These are phyloP conservation scores for Kwoniella mangroviensis DNA, from an alignment of 768 basidiomycete genomes.

Conservation along the genomic window DNA sequence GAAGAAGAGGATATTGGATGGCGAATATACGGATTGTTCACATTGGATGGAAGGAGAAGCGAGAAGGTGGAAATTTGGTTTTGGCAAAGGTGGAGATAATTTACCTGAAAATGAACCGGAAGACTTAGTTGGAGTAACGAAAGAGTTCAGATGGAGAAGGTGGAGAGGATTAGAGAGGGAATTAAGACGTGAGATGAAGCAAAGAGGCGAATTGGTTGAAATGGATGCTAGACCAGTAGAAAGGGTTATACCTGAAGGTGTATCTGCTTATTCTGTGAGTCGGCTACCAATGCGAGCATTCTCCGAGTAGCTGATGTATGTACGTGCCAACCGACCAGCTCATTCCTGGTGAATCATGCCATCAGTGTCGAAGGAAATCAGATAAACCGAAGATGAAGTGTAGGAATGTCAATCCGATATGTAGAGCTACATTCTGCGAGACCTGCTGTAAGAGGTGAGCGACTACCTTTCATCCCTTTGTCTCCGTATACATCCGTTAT, in stretches of 20 bases:
- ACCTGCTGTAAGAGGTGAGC: constrained; percentile 51
- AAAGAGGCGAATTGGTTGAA: constrained; percentile 30
- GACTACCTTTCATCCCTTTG: constrained; percentile 11
- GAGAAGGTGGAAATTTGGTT: constrained; percentile 37
- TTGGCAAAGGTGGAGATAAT: constrained; percentile 27
- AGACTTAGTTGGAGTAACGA: constrained; percentile 32
- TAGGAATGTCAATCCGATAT: constrained; percentile 43
- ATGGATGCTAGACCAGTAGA: constrained; percentile 24
- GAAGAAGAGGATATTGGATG: constrained; percentile 38
- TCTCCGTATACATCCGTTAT: not conserved
- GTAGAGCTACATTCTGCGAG: constrained; percentile 45
- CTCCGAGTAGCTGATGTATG: not conserved
- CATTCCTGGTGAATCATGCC: constrained; percentile 49
- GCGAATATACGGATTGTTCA: constrained; percentile 42
- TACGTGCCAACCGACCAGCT: constrained; percentile 20
- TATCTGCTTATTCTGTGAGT: constrained; percentile 45
- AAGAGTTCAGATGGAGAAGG: constrained; percentile 44
- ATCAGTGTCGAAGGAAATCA: constrained; percentile 50
- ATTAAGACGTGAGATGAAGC: constrained; percentile 34
- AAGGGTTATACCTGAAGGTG: constrained; percentile 15
- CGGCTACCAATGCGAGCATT: not conserved
- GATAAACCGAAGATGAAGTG: constrained; percentile 54
- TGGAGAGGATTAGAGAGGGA: constrained; percentile 38
- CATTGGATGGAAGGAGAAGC: constrained; percentile 37
- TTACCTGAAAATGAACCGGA: not conserved